Percentiles rank a stretch among this genome's conserved stretches.
Conservation (phyloP, 129 eudicot species). For the Tagetes patula region DNA sequence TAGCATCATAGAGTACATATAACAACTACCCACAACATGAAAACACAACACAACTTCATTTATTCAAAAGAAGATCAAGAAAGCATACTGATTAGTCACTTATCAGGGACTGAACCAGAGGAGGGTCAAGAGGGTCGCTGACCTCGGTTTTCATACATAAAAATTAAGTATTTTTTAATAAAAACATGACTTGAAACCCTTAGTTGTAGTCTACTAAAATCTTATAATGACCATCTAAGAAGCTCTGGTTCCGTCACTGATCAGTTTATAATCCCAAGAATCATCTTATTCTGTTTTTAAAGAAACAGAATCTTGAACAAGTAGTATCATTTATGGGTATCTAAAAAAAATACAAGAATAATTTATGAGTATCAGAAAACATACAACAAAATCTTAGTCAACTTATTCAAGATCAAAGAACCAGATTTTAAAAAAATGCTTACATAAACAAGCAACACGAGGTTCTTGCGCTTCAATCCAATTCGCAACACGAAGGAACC, state of each 20-base stretch:
- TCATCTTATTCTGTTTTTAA: neutral
- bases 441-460: slow-evolving; percentile 91
- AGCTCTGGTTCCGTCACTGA: too few species aligned
- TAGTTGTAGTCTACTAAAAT: too few species aligned
- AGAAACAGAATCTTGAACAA: slow-evolving; percentile 21
- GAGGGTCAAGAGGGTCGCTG: too few species aligned
- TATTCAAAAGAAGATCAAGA: neutral
- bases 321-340: slow-evolving; percentile 1
- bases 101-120: too few species aligned
- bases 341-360: slow-evolving; percentile 6
- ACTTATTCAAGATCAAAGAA: neutral
- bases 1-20: slow-evolving; percentile 3
- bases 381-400: neutral
- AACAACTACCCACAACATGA: neutral
- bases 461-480: slow-evolving; percentile 76
- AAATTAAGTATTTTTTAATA: too few species aligned
- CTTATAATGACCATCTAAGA: too few species aligned
- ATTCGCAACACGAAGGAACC: slow-evolving; percentile 92
- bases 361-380: neutral
- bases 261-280: slow-evolving; percentile 12
- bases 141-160: too few species aligned
- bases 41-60: slow-evolving; percentile 10
- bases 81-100: neutral
- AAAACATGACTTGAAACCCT: too few species aligned
- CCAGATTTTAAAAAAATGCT: slow-evolving; percentile 18